Evolutionary conservation across 352 stramenopile genomes (phyloP).

Genomic region (Globisporangium orthogonon): DNA sequence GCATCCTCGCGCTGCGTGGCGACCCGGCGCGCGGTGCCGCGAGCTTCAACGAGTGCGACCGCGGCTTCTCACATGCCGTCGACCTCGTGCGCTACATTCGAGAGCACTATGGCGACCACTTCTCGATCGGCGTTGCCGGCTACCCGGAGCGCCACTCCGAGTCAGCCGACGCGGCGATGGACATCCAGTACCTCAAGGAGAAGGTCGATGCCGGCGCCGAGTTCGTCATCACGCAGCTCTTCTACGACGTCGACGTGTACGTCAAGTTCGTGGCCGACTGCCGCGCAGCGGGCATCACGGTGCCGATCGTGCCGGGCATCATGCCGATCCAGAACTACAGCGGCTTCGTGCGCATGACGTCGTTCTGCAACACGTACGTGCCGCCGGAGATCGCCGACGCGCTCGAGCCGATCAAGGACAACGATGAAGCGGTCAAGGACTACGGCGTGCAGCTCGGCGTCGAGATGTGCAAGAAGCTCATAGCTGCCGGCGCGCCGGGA

Average conservation of each 20-base stretch:
- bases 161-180: slow-evolving; percentile 71
- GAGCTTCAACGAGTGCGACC: slow-evolving; percentile 89
- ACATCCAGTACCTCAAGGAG: slow-evolving; percentile 97
- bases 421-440: slow-evolving; percentile 94
- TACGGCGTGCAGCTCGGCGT: slow-evolving; percentile 94
- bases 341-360: slow-evolving; percentile 98
- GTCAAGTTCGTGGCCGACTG: slow-evolving; percentile 92
- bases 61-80: slow-evolving; percentile 91
- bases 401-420: slow-evolving; percentile 93
- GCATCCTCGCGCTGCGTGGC: slow-evolving; percentile 97
- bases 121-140: slow-evolving; percentile 95
- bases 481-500: slow-evolving; percentile 81
- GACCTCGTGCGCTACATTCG: slow-evolving; percentile 97
- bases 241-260: slow-evolving; percentile 97
- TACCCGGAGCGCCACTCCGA: slow-evolving; percentile 98
- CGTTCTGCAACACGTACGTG: slow-evolving; percentile 95
- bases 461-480: slow-evolving; percentile 92
- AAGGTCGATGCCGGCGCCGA: slow-evolving; percentile 97
- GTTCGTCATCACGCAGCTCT: slow-evolving; percentile 99
- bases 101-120: slow-evolving; percentile 92
- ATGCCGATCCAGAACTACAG: slow-evolving; percentile 99
- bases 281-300: slow-evolving; percentile 86
- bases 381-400: slow-evolving; percentile 74
- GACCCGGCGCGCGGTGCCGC: slow-evolving; percentile 91
- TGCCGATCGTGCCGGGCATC: slow-evolving; percentile 96